phyloP scores from a whole-genome alignment of 2,329 filamentous ascomycete species.

The Ophiostoma tasmaniense region DNA sequence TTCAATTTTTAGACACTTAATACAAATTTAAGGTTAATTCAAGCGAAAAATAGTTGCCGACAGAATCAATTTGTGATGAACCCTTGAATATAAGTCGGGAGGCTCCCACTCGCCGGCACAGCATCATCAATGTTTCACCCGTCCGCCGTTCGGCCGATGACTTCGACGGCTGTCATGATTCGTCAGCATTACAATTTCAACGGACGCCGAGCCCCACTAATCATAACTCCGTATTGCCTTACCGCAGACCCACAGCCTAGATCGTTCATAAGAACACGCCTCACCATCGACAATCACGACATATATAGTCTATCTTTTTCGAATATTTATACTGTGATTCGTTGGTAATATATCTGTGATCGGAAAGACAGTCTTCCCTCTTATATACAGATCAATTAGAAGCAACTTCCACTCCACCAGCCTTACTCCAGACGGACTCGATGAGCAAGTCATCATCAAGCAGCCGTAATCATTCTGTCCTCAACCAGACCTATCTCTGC shows the following conservation, averaged over 20 bases:
- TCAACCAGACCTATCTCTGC: not conserved
- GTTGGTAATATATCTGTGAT: too few species aligned
- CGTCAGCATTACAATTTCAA: not conserved
- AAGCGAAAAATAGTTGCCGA: not conserved
- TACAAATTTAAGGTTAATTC: not conserved
- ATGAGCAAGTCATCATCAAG: not conserved
- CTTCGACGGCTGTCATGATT: not conserved
- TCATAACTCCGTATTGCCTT: not conserved
- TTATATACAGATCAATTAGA: too few species aligned
- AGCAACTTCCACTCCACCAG: too few species aligned
- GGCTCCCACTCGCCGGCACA: not conserved
- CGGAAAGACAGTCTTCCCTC: too few species aligned
- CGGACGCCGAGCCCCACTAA: not conserved
- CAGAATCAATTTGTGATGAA: not conserved
- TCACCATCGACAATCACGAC: not conserved
- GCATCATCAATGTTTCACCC: not conserved
- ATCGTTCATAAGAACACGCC: not conserved
- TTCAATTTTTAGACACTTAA: not conserved
- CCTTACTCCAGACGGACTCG: not conserved
- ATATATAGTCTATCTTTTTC: not conserved
- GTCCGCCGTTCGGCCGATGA: conserved; percentile 2
- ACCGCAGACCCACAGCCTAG: not conserved
- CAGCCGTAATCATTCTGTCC: not conserved
- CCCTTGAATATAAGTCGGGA: not conserved
- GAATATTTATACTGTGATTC: not conserved